Evolutionary conservation across 768 basidiomycete species (phyloP).

Genomic region (Boletus reticuloceps): DNA sequence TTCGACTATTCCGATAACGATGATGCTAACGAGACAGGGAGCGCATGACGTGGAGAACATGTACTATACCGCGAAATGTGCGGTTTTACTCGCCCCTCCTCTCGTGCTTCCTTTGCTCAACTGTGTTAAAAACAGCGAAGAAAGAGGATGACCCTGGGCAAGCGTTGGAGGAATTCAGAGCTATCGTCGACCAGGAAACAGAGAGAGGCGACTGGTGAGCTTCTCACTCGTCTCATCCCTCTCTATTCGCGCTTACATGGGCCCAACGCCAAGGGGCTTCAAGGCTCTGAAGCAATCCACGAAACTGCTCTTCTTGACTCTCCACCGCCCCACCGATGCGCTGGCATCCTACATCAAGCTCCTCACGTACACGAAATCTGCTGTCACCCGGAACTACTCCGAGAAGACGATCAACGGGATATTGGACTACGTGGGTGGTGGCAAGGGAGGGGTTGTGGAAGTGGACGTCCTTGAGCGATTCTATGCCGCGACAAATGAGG

Average conservation of each 20-base stretch:
- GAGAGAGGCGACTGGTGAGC: conserved; percentile 91
- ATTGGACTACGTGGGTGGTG: conserved; percentile 94
- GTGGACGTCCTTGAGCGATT: conserved; percentile 91
- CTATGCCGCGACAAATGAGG: conserved; percentile 90
- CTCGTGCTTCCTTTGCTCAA: background rate
- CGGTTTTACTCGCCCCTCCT: conserved; percentile 24
- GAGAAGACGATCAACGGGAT: conserved; percentile 99
- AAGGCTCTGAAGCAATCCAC: conserved; percentile 98
- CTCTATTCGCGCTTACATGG: background rate
- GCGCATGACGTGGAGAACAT: conserved; percentile 94
- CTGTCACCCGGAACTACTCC: conserved; percentile 92
- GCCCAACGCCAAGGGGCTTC: conserved; percentile 73
- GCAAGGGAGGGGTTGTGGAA: conserved; percentile 72
- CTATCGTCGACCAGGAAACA: conserved; percentile 88
- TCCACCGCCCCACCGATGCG: conserved; percentile 81
- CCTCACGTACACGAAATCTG: conserved; percentile 91
- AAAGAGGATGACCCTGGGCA: conserved; percentile 94
- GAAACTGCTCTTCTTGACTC: conserved; percentile 81
- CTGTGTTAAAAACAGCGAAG: conserved; percentile 51
- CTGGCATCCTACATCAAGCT: conserved; percentile 82
- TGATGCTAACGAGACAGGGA: conserved; percentile 74
- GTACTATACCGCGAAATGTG: conserved; percentile 98
- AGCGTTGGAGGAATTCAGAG: conserved; percentile 84
- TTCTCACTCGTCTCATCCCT: background rate
- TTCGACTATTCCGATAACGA: conserved; percentile 96